Evolutionary conservation across 2,329 filamentous ascomycete species (phyloP), one percentile per base, ranked within the genome.

Genomic region (Botrytis fragariae): DNA sequence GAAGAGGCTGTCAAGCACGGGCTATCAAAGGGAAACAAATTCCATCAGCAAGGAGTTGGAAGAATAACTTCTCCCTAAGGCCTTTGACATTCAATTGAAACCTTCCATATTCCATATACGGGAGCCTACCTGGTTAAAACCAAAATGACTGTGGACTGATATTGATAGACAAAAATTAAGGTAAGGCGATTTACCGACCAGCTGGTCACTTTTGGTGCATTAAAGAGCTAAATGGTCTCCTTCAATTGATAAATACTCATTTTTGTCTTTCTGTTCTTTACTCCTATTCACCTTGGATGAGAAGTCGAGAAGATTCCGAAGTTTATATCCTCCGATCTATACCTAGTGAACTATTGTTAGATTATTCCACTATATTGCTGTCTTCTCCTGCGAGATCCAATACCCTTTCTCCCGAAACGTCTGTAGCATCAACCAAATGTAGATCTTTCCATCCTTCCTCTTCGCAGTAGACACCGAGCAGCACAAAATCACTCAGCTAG

Each of bases 1-100:
- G 1, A 8, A 16, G 25, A 42, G 6, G 10, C 37, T 14, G 1
- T 12, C 6, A 29, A n/a, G 35, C 4, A 7, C 10, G 20, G 25
- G n/a, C 5, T 22, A 22, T 45, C 5, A 7, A 4, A 45, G 2
- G 2, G 16, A 32, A 45, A 3, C 0, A 14, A 3, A n/a, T 1
- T 44, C 22, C 25, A 4, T 57, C n/a, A 6, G 5, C 10, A 29
- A n/a, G n/a, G 2, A 22, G 8, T 60, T 22, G 57, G 22, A 35
- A 22, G 25, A 18, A 29, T 5, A 3, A 6, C 16, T 44, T 22
- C 37, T 62, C 16, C 18, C 61, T 29, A 20, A 42, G 25, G n/a
- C 51, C n/a, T 57, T 18, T 14, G 20, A 12, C 22, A 25, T 64
- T 32, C n/a, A 25, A 9, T 32, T 45, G 39, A 64, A 32, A 60